phyloP scores from a whole-genome alignment of 2,329 filamentous ascomycete genomes.

The Didymella sp. region DNA sequence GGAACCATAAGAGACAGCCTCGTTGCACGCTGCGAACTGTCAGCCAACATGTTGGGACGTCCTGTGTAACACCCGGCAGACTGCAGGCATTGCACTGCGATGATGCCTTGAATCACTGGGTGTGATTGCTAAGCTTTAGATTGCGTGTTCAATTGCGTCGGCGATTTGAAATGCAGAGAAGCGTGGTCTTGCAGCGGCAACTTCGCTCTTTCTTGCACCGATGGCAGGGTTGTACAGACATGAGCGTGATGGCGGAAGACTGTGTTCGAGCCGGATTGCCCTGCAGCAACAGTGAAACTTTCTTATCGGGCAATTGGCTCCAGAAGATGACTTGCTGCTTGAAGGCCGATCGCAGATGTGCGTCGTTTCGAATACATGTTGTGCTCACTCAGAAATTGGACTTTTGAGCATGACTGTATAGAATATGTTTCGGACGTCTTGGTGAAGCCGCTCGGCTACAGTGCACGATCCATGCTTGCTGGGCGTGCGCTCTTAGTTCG shows the following conservation, averaged over 20 bases:
- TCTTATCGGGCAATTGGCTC: neutral
- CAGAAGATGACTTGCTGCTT: conserved; percentile 7
- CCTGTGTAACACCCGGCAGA: neutral
- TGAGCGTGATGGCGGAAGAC: conserved; percentile 2
- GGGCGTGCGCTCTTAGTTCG: neutral
- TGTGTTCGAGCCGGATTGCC: conserved; percentile 5
- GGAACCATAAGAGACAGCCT: conserved; percentile 3
- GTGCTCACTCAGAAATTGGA: neutral
- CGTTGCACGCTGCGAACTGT: conserved; percentile 8
- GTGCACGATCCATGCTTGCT: neutral
- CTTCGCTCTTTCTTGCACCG: neutral
- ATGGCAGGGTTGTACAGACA: conserved; percentile 2
- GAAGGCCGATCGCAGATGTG: conserved; percentile 4
- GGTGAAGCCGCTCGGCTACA: conserved; percentile 1
- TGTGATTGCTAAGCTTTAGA: neutral
- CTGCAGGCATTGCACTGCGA: neutral
- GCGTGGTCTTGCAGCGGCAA: conserved; percentile 3
- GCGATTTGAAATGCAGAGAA: neutral
- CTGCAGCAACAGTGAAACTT: conserved; percentile 12
- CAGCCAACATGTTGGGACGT: conserved; percentile 10
- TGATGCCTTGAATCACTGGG: conserved; percentile 6
- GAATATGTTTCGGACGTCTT: neutral
- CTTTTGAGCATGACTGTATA: neutral
- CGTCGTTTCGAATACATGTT: conserved; percentile 2
- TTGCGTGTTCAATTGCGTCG: conserved; percentile 5